These are phyloP conservation scores for Rosa persica DNA, from an alignment of 306 rosid species.

Conservation along the genomic window DNA sequence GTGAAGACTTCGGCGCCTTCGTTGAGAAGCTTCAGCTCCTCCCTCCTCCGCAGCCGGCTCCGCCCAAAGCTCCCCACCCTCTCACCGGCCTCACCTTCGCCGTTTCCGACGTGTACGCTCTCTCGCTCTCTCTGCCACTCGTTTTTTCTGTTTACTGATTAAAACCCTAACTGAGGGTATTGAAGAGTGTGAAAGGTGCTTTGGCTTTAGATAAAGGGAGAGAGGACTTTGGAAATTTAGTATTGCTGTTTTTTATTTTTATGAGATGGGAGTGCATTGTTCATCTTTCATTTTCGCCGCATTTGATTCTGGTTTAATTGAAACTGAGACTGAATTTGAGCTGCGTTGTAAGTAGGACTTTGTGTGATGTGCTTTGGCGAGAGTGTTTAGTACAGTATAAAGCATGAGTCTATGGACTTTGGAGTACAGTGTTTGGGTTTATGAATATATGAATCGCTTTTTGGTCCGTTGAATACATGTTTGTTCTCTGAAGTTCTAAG, in stretches of 20 bases:
- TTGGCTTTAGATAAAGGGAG: not conserved
- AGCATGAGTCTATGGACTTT: no score
- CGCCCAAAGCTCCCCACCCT: conserved; percentile 96
- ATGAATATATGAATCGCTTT: not conserved
- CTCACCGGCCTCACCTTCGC: conserved; percentile 84
- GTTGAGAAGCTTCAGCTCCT: conserved; percentile 57
- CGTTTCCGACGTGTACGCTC: conserved; percentile 73
- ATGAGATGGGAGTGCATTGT: not conserved
- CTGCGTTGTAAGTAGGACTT: not conserved
- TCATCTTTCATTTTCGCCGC: no score
- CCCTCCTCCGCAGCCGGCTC: conserved; percentile 97
- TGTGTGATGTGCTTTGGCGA: not conserved
- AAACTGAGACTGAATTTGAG: not conserved
- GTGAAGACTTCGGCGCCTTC: conserved; percentile 88
- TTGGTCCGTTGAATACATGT: not conserved
- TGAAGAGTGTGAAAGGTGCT: not conserved
- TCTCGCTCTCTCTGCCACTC: not conserved
- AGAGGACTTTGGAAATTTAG: not conserved
- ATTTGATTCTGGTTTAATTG: not conserved
- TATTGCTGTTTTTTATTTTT: not conserved
- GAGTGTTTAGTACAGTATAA: no score
- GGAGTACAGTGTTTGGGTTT: no score
- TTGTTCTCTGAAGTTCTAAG: not conserved
- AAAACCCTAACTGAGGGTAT: not conserved
- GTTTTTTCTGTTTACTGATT: not conserved